phyloP scores from a whole-genome alignment of 139 green algal genomes.

The Chlamydomonas schloesseri region DNA sequence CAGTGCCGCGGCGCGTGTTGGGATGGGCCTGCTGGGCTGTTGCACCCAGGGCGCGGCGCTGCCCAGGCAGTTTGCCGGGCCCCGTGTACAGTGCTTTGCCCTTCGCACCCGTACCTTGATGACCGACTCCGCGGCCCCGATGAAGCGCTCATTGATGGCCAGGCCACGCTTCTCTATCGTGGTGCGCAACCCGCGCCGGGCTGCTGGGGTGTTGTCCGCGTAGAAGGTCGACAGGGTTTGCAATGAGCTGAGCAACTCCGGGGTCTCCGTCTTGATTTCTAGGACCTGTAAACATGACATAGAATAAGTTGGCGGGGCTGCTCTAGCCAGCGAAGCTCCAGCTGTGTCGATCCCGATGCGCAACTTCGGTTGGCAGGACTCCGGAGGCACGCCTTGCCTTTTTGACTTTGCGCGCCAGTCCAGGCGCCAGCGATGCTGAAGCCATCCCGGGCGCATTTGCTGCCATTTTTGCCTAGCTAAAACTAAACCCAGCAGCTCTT shows the following conservation, averaged over 20 bases:
- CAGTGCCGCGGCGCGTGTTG: too few species aligned
- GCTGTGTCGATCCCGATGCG: too few species aligned
- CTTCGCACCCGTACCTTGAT: conserved; percentile 60
- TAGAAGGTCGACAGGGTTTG: conserved; percentile 85
- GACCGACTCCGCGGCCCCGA: conserved; percentile 77
- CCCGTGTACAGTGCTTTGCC: too few species aligned
- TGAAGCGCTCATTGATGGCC: conserved; percentile 82
- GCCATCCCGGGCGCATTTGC: background rate
- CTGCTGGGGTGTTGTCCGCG: conserved; percentile 73
- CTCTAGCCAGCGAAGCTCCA: too few species aligned
- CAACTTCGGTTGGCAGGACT: too few species aligned
- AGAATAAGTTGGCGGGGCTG: too few species aligned
- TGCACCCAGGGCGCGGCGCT: too few species aligned
- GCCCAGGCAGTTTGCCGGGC: too few species aligned
- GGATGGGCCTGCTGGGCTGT: too few species aligned
- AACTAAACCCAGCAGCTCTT: too few species aligned
- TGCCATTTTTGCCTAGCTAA: background rate
- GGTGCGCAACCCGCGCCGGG: conserved; percentile 60
- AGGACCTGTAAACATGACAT: conserved; percentile 75
- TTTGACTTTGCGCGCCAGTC: conserved; percentile 87
- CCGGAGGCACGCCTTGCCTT: conserved; percentile 70
- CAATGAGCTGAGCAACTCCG: conserved; percentile 84
- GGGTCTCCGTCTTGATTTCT: conserved; percentile 87
- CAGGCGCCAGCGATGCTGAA: conserved; percentile 68
- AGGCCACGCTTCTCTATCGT: conserved; percentile 86